Evolutionary conservation across 495 filamentous ascomycete genomes (phyloP).

Genomic region (Penicillium waksmanii): DNA sequence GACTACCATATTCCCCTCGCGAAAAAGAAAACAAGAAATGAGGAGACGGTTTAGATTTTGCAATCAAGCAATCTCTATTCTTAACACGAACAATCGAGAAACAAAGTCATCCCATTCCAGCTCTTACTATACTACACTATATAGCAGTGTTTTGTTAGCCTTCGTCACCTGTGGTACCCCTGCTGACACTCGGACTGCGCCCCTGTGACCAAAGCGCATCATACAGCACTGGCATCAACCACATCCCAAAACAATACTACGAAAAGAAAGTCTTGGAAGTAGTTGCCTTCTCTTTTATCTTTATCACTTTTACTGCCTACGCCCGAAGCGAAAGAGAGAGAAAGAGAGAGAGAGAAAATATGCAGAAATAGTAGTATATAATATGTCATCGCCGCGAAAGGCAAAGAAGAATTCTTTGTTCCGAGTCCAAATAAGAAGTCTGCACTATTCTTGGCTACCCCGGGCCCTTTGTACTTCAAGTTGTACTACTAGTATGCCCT

Average conservation of each 20-base stretch:
- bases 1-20: too few relatives aligned
- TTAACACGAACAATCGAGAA: too few relatives aligned
- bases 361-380: neutral
- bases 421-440: neutral
- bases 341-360: neutral
- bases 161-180: slow-evolving; percentile 23
- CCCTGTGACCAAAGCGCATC: slow-evolving; percentile 26
- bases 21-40: too few relatives aligned
- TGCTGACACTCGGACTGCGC: slow-evolving; percentile 35
- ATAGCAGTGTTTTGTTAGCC: neutral
- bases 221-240: slow-evolving; percentile 11
- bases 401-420: neutral
- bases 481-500: neutral
- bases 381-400: neutral
- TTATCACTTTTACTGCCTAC: neutral
- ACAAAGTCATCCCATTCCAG: neutral
- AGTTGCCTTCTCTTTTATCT: too few relatives aligned
- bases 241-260: slow-evolving; percentile 8
- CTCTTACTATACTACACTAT: neutral
- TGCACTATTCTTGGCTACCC: neutral
- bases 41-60: too few relatives aligned
- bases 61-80: too few relatives aligned
- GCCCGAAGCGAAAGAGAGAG: too few relatives aligned
- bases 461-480: neutral
- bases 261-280: neutral